These are phyloP conservation scores for Escallonia rubra DNA, from an alignment of 129 eudicot species.

Conservation along the genomic window DNA sequence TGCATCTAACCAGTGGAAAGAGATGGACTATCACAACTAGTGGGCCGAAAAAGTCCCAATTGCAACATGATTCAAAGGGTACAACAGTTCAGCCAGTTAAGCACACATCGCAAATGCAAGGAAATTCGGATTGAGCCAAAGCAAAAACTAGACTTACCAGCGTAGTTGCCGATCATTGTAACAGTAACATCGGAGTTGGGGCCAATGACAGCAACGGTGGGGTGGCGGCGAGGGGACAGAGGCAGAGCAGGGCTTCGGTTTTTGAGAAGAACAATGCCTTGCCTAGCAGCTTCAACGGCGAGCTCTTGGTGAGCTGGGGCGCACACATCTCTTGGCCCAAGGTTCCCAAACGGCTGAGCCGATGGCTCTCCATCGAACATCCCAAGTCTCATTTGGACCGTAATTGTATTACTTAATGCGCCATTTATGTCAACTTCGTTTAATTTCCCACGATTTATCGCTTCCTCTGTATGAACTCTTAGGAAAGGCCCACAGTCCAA, in stretches of 20 bases:
- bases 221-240: conserved; percentile 54
- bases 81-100: too few relatives aligned
- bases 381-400: conserved; percentile 88
- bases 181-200: conserved; percentile 81
- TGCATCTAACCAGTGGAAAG: too few relatives aligned
- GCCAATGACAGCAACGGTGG: conserved; percentile 75
- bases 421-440: conserved; percentile 51
- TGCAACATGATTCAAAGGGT: too few relatives aligned
- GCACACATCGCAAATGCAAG: too few relatives aligned
- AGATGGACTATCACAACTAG: too few relatives aligned
- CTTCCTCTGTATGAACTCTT: conserved; percentile 58
- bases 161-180: conserved; percentile 95
- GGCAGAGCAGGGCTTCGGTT: conserved; percentile 68
- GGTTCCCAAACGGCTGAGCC: conserved; percentile 54
- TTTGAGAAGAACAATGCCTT: conserved; percentile 86
- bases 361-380: conserved; percentile 86
- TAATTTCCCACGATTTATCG: conserved; percentile 49
- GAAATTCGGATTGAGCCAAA: background rate
- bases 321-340: conserved; percentile 78
- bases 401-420: conserved; percentile 51
- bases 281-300: conserved; percentile 83
- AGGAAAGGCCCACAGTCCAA: conserved; percentile 90
- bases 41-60: background rate
- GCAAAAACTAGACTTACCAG: conserved; percentile 35
- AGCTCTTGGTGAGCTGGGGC: conserved; percentile 66